Conservation (phyloP, 2,329 filamentous ascomycete species). For the Graphiopsis chlorocephala region DNA sequence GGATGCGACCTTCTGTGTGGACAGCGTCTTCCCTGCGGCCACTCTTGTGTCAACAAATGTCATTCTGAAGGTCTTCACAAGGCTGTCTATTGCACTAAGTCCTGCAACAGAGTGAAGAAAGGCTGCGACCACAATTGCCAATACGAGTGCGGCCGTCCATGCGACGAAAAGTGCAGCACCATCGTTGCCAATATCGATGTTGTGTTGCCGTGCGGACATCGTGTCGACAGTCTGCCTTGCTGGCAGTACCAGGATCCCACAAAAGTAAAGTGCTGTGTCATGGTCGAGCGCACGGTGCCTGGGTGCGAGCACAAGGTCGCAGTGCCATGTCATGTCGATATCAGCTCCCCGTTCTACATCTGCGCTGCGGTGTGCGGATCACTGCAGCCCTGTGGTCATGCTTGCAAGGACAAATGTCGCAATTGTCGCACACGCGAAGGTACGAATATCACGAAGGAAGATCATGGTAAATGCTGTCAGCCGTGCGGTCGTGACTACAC, state of each 20-base stretch:
- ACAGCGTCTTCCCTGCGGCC: constrained; percentile 44
- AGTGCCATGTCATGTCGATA: constrained; percentile 51
- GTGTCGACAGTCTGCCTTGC: constrained; percentile 25
- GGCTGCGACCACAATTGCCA: constrained; percentile 45
- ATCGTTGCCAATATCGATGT: constrained; percentile 30
- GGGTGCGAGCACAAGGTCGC: constrained; percentile 55
- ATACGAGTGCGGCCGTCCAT: constrained; percentile 41
- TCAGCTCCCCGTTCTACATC: constrained; percentile 39
- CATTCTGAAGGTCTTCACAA: constrained; percentile 45
- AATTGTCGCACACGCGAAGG: constrained; percentile 45
- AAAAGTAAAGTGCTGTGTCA: constrained; percentile 48
- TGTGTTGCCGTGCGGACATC: constrained; percentile 32
- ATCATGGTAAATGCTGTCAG: constrained; percentile 51
- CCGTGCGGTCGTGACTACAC: constrained; percentile 51
- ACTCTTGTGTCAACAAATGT: constrained; percentile 45
- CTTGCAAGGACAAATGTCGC: constrained; percentile 51
- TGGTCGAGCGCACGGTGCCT: constrained; percentile 50
- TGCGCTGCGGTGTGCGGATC: constrained; percentile 52
- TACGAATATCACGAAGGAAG: constrained; percentile 27
- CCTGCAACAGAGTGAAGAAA: constrained; percentile 37
- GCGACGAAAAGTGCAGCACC: constrained; percentile 36
- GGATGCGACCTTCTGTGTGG: constrained; percentile 56
- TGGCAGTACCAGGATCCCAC: constrained; percentile 42
- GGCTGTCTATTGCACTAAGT: constrained; percentile 40
- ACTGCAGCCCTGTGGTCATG: constrained; percentile 57